Evolutionary conservation across 768 basidiomycete genomes (phyloP).

Genomic region (Hygrophorus russula): DNA sequence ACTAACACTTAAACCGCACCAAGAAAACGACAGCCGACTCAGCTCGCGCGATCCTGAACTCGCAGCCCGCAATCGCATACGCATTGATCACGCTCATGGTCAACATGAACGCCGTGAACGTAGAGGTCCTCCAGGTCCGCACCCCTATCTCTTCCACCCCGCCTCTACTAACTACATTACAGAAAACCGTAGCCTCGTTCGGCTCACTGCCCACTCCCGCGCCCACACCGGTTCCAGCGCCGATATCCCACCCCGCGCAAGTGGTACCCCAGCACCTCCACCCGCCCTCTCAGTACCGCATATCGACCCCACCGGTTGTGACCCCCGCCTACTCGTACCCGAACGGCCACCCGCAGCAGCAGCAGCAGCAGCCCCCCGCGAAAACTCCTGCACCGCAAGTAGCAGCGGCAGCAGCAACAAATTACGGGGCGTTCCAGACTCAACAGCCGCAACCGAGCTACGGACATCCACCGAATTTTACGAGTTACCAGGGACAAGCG

Average conservation of each 20-base stretch:
- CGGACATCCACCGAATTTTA: slow-evolving; percentile 10
- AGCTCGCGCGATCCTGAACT: slow-evolving; percentile 56
- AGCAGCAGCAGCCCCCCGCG: not conserved
- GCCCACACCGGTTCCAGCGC: slow-evolving; percentile 16
- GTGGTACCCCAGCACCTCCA: slow-evolving; percentile 40
- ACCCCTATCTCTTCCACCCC: not conserved
- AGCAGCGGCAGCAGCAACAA: slow-evolving; percentile 2
- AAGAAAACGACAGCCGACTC: slow-evolving; percentile 70
- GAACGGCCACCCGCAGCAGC: slow-evolving; percentile 13
- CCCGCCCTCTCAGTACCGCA: slow-evolving; percentile 22
- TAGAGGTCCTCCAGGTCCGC: slow-evolving; percentile 65
- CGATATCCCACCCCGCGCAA: slow-evolving; percentile 23
- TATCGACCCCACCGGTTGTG: slow-evolving; percentile 12
- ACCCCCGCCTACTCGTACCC: slow-evolving; percentile 12
- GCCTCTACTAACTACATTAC: not conserved
- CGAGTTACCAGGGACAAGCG: too few relatives aligned
- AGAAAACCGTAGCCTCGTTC: slow-evolving; percentile 59
- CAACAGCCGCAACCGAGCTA: slow-evolving; percentile 13
- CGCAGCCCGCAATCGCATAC: slow-evolving; percentile 68
- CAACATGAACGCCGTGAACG: slow-evolving; percentile 59
- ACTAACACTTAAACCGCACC: not conserved
- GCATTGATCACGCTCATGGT: slow-evolving; percentile 72
- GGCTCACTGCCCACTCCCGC: slow-evolving; percentile 18
- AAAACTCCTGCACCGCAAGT: slow-evolving; percentile 5
- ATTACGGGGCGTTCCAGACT: slow-evolving; percentile 1